These are phyloP conservation scores for Eimeria falciformis DNA, from an alignment of 169 alveolate species.

Conservation along the genomic window DNA sequence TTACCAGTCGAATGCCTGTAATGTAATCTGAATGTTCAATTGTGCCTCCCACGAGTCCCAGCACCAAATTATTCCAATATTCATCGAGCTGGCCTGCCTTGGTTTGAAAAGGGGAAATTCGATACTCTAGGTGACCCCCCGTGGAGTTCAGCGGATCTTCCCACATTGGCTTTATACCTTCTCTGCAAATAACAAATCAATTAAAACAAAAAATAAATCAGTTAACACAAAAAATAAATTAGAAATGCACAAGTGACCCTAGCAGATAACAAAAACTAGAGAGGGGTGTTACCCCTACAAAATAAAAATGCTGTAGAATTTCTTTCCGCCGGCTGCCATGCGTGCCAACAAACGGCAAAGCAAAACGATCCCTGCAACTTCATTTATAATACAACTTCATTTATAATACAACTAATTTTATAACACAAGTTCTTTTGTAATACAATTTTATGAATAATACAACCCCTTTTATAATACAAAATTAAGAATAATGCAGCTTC, in stretches of 20 bases:
- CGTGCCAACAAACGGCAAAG: too few species aligned
- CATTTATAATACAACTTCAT: too few species aligned
- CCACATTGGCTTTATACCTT: conserved; percentile 87
- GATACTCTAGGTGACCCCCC: conserved; percentile 88
- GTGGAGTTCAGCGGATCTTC: conserved; percentile 86
- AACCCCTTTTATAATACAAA: background rate
- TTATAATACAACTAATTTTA: too few species aligned
- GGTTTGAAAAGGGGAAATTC: conserved; percentile 59
- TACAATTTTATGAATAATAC: background rate
- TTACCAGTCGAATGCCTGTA: conserved; percentile 80
- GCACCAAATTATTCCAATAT: conserved; percentile 89
- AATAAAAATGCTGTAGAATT: too few species aligned
- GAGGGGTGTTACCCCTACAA: too few species aligned
- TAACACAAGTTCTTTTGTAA: too few species aligned
- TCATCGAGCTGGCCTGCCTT: conserved; percentile 82
- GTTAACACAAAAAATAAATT: background rate
- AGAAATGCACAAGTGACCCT: too few species aligned
- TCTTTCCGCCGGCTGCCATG: too few species aligned
- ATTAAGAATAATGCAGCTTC: background rate
- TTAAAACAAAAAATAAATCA: background rate
- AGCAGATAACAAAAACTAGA: too few species aligned
- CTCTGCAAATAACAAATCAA: conserved; percentile 66
- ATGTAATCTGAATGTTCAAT: conserved; percentile 79
- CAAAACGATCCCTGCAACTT: too few species aligned
- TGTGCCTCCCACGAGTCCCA: conserved; percentile 86